phyloP scores from a whole-genome alignment of 306 rosid species.

The Cyclanthera cordifolia region DNA sequence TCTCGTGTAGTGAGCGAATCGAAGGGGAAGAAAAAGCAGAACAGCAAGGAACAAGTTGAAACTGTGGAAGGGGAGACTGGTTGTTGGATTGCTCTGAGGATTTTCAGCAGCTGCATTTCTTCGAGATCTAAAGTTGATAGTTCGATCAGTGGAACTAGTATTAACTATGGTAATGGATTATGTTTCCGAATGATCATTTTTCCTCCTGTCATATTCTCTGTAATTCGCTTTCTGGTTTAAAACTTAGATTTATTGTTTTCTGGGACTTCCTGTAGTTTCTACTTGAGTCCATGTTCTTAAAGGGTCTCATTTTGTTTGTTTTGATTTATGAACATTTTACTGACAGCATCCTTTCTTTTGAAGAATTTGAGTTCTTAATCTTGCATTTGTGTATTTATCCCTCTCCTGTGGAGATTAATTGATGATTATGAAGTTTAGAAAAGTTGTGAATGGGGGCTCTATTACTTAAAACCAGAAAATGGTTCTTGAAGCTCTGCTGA shows the following conservation, averaged over 20 bases:
- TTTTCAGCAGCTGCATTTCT: slow-evolving; percentile 86
- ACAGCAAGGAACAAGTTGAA: slow-evolving; percentile 23
- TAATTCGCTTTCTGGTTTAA: background rate
- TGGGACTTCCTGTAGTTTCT: slow-evolving; percentile 1
- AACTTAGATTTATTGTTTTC: slow-evolving; percentile 5
- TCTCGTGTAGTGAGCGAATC: slow-evolving; percentile 61
- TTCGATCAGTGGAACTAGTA: slow-evolving; percentile 68
- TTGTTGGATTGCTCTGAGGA: slow-evolving; percentile 72
- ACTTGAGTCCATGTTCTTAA: background rate
- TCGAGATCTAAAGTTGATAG: slow-evolving; percentile 98
- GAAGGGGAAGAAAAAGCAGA: slow-evolving; percentile 51
- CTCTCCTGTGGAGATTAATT: no score
- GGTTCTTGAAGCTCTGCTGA: slow-evolving; percentile 3
- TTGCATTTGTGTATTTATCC: background rate
- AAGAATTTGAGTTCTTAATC: background rate
- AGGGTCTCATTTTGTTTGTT: background rate
- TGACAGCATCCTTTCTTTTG: background rate
- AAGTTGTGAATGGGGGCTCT: background rate
- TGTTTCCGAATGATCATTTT: slow-evolving; percentile 11
- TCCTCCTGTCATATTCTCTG: no score
- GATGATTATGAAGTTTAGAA: background rate
- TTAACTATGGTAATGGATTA: slow-evolving; percentile 58
- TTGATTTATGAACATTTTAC: background rate
- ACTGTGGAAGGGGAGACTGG: slow-evolving; percentile 45
- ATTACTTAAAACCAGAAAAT: slow-evolving; percentile 6